Evolutionary conservation across 164 flowering plant species (phyloP).

Genomic region (Macadamia integrifolia): DNA sequence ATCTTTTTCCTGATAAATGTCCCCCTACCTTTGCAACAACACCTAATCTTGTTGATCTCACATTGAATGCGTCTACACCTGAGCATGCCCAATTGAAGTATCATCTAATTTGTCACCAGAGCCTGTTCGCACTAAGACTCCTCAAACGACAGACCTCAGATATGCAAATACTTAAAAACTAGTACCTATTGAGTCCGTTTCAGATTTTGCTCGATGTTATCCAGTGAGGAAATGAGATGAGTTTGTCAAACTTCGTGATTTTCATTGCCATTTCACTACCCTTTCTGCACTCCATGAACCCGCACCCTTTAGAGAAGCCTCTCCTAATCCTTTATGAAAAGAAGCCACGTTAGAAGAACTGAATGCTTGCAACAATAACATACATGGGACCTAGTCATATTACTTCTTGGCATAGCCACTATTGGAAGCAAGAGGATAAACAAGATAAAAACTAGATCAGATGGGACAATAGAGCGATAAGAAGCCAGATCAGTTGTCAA

Average conservation of each 20-base stretch:
- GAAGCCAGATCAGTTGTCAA: not conserved
- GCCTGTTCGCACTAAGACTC: too few species aligned
- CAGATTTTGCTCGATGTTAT: not conserved
- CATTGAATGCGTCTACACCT: not conserved
- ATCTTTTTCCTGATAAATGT: not conserved
- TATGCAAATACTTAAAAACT: too few species aligned
- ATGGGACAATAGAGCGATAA: not conserved
- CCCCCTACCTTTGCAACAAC: not conserved
- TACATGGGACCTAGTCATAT: not conserved
- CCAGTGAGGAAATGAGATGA: not conserved
- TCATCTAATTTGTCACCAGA: too few species aligned
- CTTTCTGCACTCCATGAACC: not conserved
- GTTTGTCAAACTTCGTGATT: not conserved
- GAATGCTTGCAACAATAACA: not conserved
- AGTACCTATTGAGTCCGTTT: too few species aligned
- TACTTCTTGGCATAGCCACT: not conserved
- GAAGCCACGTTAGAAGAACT: not conserved
- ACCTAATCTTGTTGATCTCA: not conserved
- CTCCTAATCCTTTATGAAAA: not conserved
- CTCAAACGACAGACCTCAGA: too few species aligned
- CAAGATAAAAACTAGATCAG: not conserved
- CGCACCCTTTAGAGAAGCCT: not conserved
- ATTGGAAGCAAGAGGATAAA: not conserved
- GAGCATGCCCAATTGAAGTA: not conserved
- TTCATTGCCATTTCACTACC: not conserved